Percentiles rank a stretch among this genome's conserved stretches.
Conservation (phyloP, 371 early-diverging fungal species). For the Rhizopus arrhizus region DNA sequence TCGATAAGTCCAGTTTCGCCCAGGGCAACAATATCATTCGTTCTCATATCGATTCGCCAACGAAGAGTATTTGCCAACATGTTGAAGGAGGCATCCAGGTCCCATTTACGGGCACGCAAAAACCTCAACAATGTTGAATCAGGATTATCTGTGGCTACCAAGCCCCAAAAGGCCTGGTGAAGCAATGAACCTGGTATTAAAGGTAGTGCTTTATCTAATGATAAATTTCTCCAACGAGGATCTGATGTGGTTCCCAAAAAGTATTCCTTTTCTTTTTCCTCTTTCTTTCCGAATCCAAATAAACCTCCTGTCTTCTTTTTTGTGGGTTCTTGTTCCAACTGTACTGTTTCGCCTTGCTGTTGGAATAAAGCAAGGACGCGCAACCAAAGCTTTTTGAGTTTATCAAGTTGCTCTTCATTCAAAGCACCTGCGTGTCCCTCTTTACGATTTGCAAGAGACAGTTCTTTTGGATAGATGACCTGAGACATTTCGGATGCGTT, state of each 20-base stretch:
- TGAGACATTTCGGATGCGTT: not conserved
- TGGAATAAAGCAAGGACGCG: constrained; percentile 52
- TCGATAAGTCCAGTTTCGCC: constrained; percentile 56
- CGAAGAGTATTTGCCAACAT: constrained; percentile 67
- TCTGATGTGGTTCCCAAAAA: constrained; percentile 56
- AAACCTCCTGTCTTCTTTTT: constrained; percentile 24
- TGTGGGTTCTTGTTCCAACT: constrained; percentile 19
- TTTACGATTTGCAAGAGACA: constrained; percentile 16
- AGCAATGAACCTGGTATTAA: constrained; percentile 43
- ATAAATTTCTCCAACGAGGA: constrained; percentile 40
- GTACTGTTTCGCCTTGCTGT: constrained; percentile 35
- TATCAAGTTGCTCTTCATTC: constrained; percentile 9
- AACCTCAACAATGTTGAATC: constrained; percentile 70
- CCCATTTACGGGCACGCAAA: constrained; percentile 81
- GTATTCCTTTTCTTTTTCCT: constrained; percentile 30
- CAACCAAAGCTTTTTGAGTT: constrained; percentile 38
- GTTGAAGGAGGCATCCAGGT: constrained; percentile 63
- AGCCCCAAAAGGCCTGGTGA: constrained; percentile 53
- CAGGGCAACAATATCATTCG: constrained; percentile 55
- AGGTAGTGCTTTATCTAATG: constrained; percentile 44
- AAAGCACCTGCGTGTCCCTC: constrained; percentile 40
- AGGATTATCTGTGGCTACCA: constrained; percentile 66
- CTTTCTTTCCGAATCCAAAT: constrained; percentile 35
- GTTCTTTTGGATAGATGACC: not conserved
- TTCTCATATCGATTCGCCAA: constrained; percentile 65